Evolutionary conservation across 169 alveolate genomes (phyloP), one percentile per base, ranked within the genome.

Genomic region (Eimeria maxima): DNA sequence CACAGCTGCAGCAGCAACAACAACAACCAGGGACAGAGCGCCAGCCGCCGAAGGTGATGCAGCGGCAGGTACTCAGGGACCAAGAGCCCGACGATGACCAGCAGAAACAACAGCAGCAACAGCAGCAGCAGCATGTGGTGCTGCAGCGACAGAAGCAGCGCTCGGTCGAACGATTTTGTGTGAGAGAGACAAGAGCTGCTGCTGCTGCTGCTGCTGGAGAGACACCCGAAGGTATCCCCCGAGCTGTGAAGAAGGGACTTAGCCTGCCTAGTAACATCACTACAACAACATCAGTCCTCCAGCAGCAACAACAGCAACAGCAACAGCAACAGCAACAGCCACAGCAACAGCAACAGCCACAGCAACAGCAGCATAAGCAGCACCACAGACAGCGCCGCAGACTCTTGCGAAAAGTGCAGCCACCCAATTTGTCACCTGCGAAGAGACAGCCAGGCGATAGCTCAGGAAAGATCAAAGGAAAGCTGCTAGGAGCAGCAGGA

Each of bases 381-480:
- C 91, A 83, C 45, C 74, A 44, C 33, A 83, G 91, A 67, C 91
- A 83, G 91, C 91, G 91, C 91, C 91, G 91, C n/a, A 83, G 55
- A 29, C 55, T 57, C 71, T 11, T 53, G 27, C 91, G 91, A 50
- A 50, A 67, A 53, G 50, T 50, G 55, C 74, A 83, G 29, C 91
- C 76, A 16, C 76, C 91, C 60, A 63, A n/a, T 33, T 45, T 83
- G 47, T 83, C 91, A 33, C 91, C 91, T 14, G 91, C 91, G 42
- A 83, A 83, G 74, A 53, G 73, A 27, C 91, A 83, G 29, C 73
- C 50, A 67, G 91, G 60, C 10, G 71, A 57, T 44, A 18, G 76
- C 91, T 53, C 91, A 42, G 91, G 76, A 0, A 83, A 83, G 91
- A n/a, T 57, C 76, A 44, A 53, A 24, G 91, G 69, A 22, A 83